A percentile compares a stretch with the other conserved stretches of the same genome.
phyloP scores from a whole-genome alignment of 352 stramenopile genomes.

The Pythium guiyangense region DNA sequence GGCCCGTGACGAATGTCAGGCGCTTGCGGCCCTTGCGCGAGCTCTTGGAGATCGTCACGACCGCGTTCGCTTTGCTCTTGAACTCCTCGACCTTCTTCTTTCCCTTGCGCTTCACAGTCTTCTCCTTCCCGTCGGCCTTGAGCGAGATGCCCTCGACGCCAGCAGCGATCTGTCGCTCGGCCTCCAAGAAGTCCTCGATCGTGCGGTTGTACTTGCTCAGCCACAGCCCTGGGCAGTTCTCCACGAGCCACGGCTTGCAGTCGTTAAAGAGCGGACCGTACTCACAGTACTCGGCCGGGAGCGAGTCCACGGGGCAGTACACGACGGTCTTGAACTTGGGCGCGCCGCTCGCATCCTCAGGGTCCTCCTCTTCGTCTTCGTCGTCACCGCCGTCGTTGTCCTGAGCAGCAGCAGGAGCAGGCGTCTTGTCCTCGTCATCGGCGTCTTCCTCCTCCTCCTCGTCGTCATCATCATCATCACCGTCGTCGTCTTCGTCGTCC shows the following conservation, averaged over 20 bases:
- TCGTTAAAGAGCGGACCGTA: conserved; percentile 84
- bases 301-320: conserved; percentile 83
- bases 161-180: conserved; percentile 72
- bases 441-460: conserved; percentile 36
- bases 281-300: conserved; percentile 84
- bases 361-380: conserved; percentile 27
- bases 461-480: conserved; percentile 22
- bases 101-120: conserved; percentile 83
- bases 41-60: conserved; percentile 65
- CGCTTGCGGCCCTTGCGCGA: conserved; percentile 77
- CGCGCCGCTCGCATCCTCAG: conserved; percentile 29
- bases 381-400: conserved; percentile 34
- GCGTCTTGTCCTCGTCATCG: conserved; percentile 25
- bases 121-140: conserved; percentile 53
- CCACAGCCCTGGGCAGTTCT: conserved; percentile 62
- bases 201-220: conserved; percentile 86
- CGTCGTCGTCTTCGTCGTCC: conserved; percentile 58
- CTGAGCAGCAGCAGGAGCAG: conserved; percentile 15
- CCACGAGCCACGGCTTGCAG: conserved; percentile 76
- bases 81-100: conserved; percentile 71
- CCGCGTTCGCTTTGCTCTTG: conserved; percentile 65
- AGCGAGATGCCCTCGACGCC: conserved; percentile 76
- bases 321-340: conserved; percentile 57
- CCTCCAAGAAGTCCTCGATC: conserved; percentile 66
- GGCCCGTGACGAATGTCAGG: conserved; percentile 75